phyloP scores from a whole-genome alignment of 257 asterid genomes.

The Anisodus acutangulus region DNA sequence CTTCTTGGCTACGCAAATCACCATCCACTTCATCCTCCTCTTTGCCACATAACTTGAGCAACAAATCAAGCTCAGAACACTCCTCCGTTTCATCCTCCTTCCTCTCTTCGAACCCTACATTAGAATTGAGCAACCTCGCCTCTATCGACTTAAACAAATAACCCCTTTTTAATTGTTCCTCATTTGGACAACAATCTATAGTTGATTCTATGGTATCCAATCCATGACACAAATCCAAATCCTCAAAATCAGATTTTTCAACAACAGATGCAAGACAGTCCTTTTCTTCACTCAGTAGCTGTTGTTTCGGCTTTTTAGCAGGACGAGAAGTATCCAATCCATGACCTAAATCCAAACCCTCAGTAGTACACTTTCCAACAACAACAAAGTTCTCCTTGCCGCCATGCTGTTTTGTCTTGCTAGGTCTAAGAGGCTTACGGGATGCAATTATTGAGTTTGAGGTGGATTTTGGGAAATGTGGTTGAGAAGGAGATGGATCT shows the following conservation, averaged over 20 bases:
- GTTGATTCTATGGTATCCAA: constrained; percentile 65
- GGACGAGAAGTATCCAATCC: neutral
- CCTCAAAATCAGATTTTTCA: constrained; percentile 17
- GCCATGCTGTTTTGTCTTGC: constrained; percentile 39
- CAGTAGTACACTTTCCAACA: neutral
- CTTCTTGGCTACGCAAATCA: constrained; percentile 16
- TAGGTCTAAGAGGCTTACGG: constrained; percentile 44
- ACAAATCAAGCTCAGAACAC: constrained; percentile 59
- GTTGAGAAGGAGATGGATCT: constrained; percentile 54
- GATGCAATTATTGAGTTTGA: constrained; percentile 34
- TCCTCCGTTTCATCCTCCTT: constrained; percentile 48
- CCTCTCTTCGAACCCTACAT: constrained; percentile 45
- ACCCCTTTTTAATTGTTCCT: constrained; percentile 25
- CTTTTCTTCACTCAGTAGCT: neutral
- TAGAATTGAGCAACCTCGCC: constrained; percentile 36
- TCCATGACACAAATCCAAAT: constrained; percentile 45
- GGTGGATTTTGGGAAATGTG: constrained; percentile 39
- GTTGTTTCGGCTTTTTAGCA: neutral
- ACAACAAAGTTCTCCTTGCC: constrained; percentile 54
- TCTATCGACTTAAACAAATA: constrained; percentile 36
- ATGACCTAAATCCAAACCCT: neutral
- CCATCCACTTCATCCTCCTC: constrained; percentile 42
- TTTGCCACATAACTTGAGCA: constrained; percentile 72
- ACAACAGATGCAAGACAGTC: neutral
- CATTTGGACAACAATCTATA: constrained; percentile 38